Evolutionary conservation across 805 yeast genomes (phyloP), one percentile per base, ranked within the genome.

Genomic region (Myxozyma neotropica): DNA sequence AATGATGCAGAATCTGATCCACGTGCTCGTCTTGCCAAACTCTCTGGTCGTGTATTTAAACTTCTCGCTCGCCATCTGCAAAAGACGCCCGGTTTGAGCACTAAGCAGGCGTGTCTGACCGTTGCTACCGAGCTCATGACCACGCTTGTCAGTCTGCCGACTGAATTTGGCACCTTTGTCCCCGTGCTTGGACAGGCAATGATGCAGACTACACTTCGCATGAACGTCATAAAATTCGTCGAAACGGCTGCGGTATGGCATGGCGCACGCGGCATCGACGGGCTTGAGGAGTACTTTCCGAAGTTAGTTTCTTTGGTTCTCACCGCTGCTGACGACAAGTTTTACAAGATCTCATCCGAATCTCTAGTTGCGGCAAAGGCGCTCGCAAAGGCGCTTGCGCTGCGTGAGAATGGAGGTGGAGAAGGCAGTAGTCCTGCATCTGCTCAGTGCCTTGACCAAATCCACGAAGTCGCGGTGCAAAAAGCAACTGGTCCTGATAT

Each of bases 401-500:
- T 43, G 26, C 53, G 44, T 17, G 49, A 46, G n/a, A 39, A n/a
- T 3, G 15, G 42, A 33, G 26, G 27, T 19, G 45, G 45, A 10
- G 23, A 33, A 19, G 44, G n/a, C 36, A 17, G 39, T 46, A 36
- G 43, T 35, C 24, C 47, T 21, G 50, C 52, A 19, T 26, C 55
- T 12, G 23, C 53, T 8, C 46, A 38, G 36, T 45, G 43, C n/a
- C 40, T 60, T 17, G 27, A 56, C 58, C 63, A 67, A 64, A 46
- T 66, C 59, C 66, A 66, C 64, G 48, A 58, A 6, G 67, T 76
- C 31, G 77, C 79, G 2, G 66, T 74, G 10, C 67, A 70, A 1
- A 72, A 73, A 39, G 78, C 77, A 4, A 55, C 68, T 0, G 68
- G 73, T 1, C 59, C 75, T 1, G 73, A 77, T 40, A 68, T 70